Conservation (phyloP, 148 eudicot genomes). For the Chenopodium formosanum region DNA sequence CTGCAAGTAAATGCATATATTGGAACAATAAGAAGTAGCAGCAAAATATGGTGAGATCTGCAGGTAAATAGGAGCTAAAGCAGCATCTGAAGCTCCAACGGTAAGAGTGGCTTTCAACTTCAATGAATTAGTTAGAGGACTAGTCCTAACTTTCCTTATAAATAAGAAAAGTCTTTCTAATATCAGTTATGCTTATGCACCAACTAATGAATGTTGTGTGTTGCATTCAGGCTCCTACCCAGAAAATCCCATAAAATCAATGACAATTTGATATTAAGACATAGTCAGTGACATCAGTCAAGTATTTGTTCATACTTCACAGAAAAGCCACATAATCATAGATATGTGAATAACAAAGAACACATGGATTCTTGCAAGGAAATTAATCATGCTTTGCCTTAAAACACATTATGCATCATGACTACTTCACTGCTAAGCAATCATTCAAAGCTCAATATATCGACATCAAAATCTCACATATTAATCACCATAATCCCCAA, state of each 20-base stretch:
- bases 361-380: background rate
- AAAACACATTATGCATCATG: background rate
- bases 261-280: background rate
- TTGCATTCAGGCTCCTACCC: background rate
- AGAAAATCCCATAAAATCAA: background rate
- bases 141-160: background rate
- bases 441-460: background rate
- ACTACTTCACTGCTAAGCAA: background rate
- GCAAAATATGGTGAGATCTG: background rate
- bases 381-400: background rate
- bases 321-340: background rate
- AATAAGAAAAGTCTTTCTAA: background rate
- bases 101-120: background rate
- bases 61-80: background rate
- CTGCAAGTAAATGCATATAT: constrained; percentile 39
- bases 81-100: background rate
- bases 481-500: background rate
- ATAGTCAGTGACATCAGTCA: background rate
- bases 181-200: background rate
- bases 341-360: background rate
- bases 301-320: background rate
- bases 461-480: background rate
- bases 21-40: constrained; percentile 11
- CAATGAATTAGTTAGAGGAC: background rate
- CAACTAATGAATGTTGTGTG: background rate